Percentiles rank a stretch among this genome's conserved stretches.
Conservation (phyloP, 2,329 filamentous ascomycete species). For the Penicillium nordicum region DNA sequence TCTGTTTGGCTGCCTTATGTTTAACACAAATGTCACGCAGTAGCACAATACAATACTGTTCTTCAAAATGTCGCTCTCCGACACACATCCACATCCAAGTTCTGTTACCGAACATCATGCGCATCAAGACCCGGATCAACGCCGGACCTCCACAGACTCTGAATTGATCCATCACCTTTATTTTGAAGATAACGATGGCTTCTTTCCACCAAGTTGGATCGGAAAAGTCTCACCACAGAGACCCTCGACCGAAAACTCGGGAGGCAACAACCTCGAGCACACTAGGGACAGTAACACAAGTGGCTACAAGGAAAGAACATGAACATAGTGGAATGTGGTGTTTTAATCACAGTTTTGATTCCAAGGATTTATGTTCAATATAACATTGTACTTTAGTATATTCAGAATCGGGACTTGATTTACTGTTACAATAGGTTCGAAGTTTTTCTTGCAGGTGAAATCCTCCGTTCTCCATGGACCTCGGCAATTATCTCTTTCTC, state of each 20-base stretch:
- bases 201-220: slow-evolving; percentile 33
- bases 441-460: not conserved
- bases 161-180: slow-evolving; percentile 33
- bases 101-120: not conserved
- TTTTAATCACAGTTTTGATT: not conserved
- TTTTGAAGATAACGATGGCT: slow-evolving; percentile 36
- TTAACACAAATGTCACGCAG: not conserved
- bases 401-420: not conserved
- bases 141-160: slow-evolving; percentile 11
- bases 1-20: not conserved
- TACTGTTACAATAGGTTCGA: not conserved
- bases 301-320: not conserved
- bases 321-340: not conserved
- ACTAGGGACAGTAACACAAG: not conserved
- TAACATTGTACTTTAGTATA: not conserved
- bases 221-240: slow-evolving; percentile 17
- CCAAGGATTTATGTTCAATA: not conserved
- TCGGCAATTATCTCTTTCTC: not conserved
- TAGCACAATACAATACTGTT: not conserved
- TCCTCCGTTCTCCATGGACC: not conserved
- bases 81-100: not conserved
- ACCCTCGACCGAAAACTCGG: slow-evolving; percentile 8
- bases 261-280: not conserved
- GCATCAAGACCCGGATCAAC: not conserved
- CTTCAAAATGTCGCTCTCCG: not conserved